A percentile compares a stretch with the other conserved stretches of the same genome.
Conservation (phyloP, 495 filamentous ascomycete genomes). For the Penicillium bovifimosum region DNA sequence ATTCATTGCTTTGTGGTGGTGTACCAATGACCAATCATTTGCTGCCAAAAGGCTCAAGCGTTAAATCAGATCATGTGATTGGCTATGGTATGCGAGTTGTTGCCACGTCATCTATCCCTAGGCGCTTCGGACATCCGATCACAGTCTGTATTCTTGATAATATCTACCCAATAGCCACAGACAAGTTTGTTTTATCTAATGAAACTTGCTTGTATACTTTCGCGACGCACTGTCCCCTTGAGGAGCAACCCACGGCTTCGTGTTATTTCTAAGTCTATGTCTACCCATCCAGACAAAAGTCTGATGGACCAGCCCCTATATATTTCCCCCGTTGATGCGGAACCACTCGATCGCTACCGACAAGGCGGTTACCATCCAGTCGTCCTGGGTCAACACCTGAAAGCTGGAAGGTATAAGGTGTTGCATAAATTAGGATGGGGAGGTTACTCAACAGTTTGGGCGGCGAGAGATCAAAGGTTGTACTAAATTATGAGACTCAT, state of each 20-base stretch:
- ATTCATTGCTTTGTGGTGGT: no score
- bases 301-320: constrained; percentile 16
- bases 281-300: constrained; percentile 14
- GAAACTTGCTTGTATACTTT: constrained; percentile 3
- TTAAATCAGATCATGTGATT: no score
- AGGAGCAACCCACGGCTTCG: constrained; percentile 6
- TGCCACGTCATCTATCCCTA: no score
- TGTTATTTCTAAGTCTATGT: constrained; percentile 9
- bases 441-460: constrained; percentile 47
- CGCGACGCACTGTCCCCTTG: constrained; percentile 6
- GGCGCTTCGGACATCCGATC: no score
- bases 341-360: constrained; percentile 29
- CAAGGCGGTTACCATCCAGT: constrained; percentile 43
- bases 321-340: constrained; percentile 16
- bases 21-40: no score
- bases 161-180: neutral
- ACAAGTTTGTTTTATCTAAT: constrained; percentile 2
- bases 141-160: constrained; percentile 2
- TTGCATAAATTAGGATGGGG: constrained; percentile 47
- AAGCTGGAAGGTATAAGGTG: constrained; percentile 38
- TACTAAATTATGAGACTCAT: constrained; percentile 2
- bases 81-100: no score
- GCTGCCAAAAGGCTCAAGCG: no score
- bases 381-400: constrained; percentile 31
- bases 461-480: constrained; percentile 36